Evolutionary conservation across 2,329 filamentous ascomycete genomes (phyloP), one percentile per base, ranked within the genome.

Genomic region (Trichoderma sp.): DNA sequence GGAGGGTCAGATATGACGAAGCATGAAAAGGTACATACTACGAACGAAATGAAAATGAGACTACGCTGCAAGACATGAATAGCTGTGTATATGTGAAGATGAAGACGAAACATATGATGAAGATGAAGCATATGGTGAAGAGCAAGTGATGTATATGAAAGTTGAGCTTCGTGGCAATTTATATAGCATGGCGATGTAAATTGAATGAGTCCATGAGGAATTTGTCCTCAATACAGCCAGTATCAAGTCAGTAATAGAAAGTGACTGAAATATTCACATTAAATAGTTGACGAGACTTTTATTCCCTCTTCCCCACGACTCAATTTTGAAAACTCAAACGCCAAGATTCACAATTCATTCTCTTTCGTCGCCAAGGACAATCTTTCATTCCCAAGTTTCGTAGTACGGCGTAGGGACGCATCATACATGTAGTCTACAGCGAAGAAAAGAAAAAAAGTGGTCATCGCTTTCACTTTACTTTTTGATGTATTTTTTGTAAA

Each of bases 401-500:
- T 28, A 61, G 15, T 50, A 30, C 26, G 66, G 50, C 50, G 32
- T 39, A 53, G 63, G 43, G 17, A 34, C 66, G n/a, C 50, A 69
- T 57, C 55, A 69, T 55, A 43, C 36, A 70, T 39, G 28, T 50
- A 43, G 43, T 39, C 68, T 63, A 39, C 43, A 63, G 58, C 43
- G 47, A 55, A 66, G 50, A 53, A 34, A 62, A 39, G 30, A 70
- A 34, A 63, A 43, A 43, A 43, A 28, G 43, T 39, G 39, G 66
- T 50, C 53, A 61, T 73, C 26, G 68, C 55, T 76, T 67, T 80
- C 75, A 79, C 77, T 79, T 82, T 80, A 78, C 79, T 81, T 82
- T 80, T 82, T 73, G 23, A 43, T 58, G 17, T 70, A 64, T 66
- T 65, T 71, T 58, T 68, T 73, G 71, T 59, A 70, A 72, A 68